These are phyloP conservation scores for Salix suchowensis DNA, from an alignment of 345 rosid genomes.

Conservation along the genomic window DNA sequence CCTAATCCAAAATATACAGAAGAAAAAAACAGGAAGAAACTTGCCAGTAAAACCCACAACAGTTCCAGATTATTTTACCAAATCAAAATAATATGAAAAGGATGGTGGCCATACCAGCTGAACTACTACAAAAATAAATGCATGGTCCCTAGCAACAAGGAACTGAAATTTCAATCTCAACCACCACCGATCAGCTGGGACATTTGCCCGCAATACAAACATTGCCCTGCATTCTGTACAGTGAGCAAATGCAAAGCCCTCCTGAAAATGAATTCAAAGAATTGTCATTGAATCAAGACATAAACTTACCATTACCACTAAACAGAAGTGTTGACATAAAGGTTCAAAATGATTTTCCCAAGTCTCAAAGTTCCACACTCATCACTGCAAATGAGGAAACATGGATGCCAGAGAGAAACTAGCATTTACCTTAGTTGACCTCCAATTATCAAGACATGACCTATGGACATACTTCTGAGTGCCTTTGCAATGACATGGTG, in stretches of 20 bases:
- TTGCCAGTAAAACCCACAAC: not conserved
- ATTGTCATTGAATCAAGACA: constrained; percentile 8
- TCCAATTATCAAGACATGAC: constrained; percentile 96
- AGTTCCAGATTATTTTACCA: not conserved
- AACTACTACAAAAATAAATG: constrained; percentile 80
- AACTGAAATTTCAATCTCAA: constrained; percentile 95
- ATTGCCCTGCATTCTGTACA: constrained; percentile 97
- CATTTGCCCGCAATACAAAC: constrained; percentile 87
- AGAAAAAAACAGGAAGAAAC: not conserved
- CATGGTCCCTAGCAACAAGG: constrained; percentile 95
- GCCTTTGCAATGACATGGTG: constrained; percentile 97
- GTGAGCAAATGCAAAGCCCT: constrained; percentile 99
- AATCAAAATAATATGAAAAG: not conserved
- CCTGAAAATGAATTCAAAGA: constrained; percentile 41
- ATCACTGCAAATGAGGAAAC: constrained; percentile 13
- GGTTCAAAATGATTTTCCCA: constrained; percentile 3
- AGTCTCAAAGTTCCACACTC: not conserved
- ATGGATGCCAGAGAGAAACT: not conserved
- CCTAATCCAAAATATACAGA: no score
- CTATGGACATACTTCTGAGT: constrained; percentile 98
- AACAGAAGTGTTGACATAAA: no score
- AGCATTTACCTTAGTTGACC: constrained; percentile 82
- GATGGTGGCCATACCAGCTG: constrained; percentile 64
- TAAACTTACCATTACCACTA: not conserved
- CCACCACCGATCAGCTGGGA: constrained; percentile 99